These are phyloP conservation scores for Sarocladiaceae sp. DNA, from an alignment of 2,329 filamentous ascomycete species.

Conservation along the genomic window DNA sequence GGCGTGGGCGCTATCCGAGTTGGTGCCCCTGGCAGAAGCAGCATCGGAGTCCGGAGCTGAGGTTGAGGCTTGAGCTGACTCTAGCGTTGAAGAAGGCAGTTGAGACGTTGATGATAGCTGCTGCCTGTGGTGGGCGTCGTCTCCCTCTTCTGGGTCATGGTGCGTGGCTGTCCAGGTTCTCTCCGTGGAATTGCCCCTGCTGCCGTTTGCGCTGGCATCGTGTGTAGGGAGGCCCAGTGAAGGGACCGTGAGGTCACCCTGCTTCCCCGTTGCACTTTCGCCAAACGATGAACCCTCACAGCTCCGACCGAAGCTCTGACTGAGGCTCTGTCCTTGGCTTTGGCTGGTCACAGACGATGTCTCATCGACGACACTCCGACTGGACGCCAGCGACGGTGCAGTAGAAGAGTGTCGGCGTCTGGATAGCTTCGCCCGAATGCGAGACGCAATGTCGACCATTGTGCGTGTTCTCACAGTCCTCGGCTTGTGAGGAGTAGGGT, in stretches of 20 bases:
- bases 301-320: neutral
- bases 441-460: constrained; percentile 10
- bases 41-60: neutral
- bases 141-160: neutral
- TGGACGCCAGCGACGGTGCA: constrained; percentile 11
- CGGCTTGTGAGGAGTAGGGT: neutral
- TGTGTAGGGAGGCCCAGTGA: neutral
- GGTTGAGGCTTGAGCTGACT: neutral
- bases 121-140: no score
- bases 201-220: neutral
- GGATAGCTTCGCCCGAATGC: constrained; percentile 12
- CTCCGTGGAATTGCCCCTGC: neutral
- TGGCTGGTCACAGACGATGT: constrained; percentile 10
- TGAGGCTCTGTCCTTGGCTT: constrained; percentile 1
- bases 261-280: neutral
- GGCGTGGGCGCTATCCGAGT: neutral
- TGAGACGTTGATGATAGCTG: no score
- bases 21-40: neutral
- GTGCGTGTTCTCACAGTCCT: neutral
- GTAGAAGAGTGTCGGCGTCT: constrained; percentile 11
- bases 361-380: constrained; percentile 11
- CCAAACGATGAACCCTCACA: constrained; percentile 5
- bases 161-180: neutral
- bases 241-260: neutral
- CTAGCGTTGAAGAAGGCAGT: no score